Percentiles rank a stretch among this genome's conserved stretches.
Evolutionary conservation across 495 filamentous ascomycete genomes (phyloP).

Genomic region (Hamigera avellanea): DNA sequence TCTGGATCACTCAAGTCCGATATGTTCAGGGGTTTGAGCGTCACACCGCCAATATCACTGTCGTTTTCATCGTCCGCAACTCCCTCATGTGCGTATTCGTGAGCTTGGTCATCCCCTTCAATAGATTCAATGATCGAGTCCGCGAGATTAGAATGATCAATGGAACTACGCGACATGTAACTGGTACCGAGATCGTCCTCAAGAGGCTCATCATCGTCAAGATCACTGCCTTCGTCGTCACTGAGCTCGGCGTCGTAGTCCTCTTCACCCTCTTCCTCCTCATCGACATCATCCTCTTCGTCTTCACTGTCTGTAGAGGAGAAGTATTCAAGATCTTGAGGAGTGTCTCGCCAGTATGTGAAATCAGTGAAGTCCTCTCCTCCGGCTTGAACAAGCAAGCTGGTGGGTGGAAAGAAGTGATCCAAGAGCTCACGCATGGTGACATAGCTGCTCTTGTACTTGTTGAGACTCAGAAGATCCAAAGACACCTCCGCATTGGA

Average conservation of each 20-base stretch:
- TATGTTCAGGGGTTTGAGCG: not conserved
- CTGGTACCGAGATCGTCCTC: constrained; percentile 44
- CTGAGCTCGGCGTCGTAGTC: constrained; percentile 26
- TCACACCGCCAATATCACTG: not conserved
- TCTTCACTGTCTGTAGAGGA: constrained; percentile 62
- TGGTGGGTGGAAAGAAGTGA: constrained; percentile 87
- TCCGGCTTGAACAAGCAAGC: constrained; percentile 60
- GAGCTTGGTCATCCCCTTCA: constrained; percentile 10
- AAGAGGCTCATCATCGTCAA: constrained; percentile 27
- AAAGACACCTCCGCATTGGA: constrained; percentile 93
- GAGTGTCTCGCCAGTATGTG: constrained; percentile 71
- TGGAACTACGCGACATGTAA: constrained; percentile 46
- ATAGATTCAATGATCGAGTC: constrained; percentile 27
- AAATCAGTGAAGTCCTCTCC: constrained; percentile 86
- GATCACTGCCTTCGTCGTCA: constrained; percentile 31
- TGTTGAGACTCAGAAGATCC: constrained; percentile 81
- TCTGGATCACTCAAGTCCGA: not conserved
- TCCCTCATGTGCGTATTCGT: constrained; percentile 9
- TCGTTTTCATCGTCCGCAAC: constrained; percentile 4
- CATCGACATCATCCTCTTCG: constrained; percentile 31
- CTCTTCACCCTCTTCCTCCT: constrained; percentile 24
- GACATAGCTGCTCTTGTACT: constrained; percentile 92
- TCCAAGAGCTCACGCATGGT: constrained; percentile 93
- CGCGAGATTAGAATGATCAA: constrained; percentile 35
- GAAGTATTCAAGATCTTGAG: constrained; percentile 66